phyloP scores from a whole-genome alignment of 176 grass and related monocot species.

The Thinopyrum elongatum region DNA sequence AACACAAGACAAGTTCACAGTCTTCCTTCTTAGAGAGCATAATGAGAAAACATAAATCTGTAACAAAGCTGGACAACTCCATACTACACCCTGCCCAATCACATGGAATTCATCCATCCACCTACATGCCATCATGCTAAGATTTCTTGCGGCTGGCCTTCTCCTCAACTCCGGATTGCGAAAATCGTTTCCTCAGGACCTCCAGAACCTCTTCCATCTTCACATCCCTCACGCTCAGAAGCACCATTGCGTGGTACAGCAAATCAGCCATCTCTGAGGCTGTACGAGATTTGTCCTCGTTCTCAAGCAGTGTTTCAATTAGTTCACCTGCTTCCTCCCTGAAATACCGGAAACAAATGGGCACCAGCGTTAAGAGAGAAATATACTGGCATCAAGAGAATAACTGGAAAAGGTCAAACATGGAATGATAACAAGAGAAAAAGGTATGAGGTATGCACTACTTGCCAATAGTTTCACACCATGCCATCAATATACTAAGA shows the following conservation, averaged over 20 bases:
- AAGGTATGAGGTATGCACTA: background rate
- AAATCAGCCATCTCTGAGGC: slow-evolving; percentile 90
- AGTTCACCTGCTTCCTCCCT: slow-evolving; percentile 89
- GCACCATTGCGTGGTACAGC: slow-evolving; percentile 87
- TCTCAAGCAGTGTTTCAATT: slow-evolving; percentile 61
- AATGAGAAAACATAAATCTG: no score
- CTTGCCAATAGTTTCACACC: background rate
- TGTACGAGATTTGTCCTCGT: slow-evolving; percentile 55
- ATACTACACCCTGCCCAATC: background rate
- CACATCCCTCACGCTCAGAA: slow-evolving; percentile 64
- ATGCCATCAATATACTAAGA: background rate
- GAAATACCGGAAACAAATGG: slow-evolving; percentile 2
- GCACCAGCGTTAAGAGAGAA: background rate
- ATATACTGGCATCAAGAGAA: background rate
- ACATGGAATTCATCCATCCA: background rate
- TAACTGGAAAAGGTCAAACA: background rate
- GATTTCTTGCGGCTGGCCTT: slow-evolving; percentile 72
- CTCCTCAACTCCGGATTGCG: slow-evolving; percentile 73
- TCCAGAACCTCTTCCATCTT: slow-evolving; percentile 79
- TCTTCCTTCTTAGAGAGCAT: no score
- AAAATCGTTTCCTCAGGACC: slow-evolving; percentile 78
- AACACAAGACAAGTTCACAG: background rate
- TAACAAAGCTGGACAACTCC: background rate
- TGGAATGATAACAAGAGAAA: background rate
- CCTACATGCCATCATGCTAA: background rate